These are phyloP conservation scores for Asterionellopsis glacialis DNA, from an alignment of 108 stramenopile genomes.

Conservation along the genomic window DNA sequence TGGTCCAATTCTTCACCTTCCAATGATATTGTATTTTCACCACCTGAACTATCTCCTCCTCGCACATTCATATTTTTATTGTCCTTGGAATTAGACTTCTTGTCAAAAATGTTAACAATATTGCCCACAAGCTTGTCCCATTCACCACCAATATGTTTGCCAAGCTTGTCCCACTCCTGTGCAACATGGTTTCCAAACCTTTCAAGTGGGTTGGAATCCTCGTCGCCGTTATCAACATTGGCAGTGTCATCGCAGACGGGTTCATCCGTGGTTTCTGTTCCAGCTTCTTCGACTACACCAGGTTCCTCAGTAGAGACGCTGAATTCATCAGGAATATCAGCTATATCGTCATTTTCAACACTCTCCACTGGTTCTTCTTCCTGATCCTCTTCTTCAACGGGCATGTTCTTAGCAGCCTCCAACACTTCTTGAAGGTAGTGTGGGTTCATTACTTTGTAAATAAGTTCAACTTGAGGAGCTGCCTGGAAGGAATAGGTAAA, in stretches of 20 bases:
- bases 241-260: neutral
- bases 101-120: constrained; percentile 16
- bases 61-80: neutral
- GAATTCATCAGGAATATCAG: neutral
- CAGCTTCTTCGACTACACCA: neutral
- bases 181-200: constrained; percentile 30
- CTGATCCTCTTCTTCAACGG: neutral
- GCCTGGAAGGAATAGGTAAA: constrained; percentile 65
- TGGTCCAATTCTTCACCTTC: constrained; percentile 23
- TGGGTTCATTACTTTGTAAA: constrained; percentile 59
- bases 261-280: neutral
- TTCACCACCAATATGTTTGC: constrained; percentile 21
- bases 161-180: constrained; percentile 18
- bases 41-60: constrained; percentile 1
- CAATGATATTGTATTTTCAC: constrained; percentile 1
- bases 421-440: constrained; percentile 33
- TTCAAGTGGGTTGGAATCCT: constrained; percentile 18
- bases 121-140: constrained; percentile 28
- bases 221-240: neutral
- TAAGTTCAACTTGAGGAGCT: constrained; percentile 42
- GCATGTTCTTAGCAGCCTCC: constrained; percentile 15
- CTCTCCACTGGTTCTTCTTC: neutral
- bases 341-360: neutral
- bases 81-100: neutral
- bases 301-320: neutral